Evolutionary conservation across 345 rosid species (phyloP).

Genomic region (Syzygium aromaticum): DNA sequence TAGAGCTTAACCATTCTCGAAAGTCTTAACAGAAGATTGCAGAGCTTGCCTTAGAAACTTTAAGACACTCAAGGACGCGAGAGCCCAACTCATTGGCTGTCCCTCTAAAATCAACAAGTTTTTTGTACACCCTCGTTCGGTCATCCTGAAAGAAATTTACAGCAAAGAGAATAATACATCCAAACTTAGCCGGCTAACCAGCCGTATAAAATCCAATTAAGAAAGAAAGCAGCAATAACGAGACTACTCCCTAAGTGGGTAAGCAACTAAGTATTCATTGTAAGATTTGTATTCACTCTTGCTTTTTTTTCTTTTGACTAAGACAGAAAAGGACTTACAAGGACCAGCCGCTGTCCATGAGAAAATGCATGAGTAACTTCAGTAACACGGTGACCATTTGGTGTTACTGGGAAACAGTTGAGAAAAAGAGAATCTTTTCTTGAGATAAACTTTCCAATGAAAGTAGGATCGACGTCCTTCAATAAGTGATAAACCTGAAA

Average conservation of each 20-base stretch:
- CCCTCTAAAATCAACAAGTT: constrained; percentile 65
- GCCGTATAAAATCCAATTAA: not conserved
- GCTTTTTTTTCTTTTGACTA: not conserved
- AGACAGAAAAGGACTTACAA: constrained; percentile 39
- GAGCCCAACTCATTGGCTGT: constrained; percentile 53
- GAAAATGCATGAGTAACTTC: constrained; percentile 52
- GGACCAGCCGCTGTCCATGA: constrained; percentile 43
- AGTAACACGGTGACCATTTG: constrained; percentile 79
- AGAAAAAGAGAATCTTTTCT: constrained; percentile 31
- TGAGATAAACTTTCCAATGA: constrained; percentile 35
- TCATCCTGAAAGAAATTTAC: constrained; percentile 46
- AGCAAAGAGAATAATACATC: not conserved
- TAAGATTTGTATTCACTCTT: not conserved
- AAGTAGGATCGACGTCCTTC: constrained; percentile 44
- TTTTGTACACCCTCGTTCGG: constrained; percentile 66
- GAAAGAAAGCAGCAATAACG: not conserved
- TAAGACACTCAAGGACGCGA: constrained; percentile 65
- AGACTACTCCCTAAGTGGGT: not conserved
- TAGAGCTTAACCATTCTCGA: not conserved
- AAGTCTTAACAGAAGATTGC: not conserved
- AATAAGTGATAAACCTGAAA: constrained; percentile 52
- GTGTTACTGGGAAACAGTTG: constrained; percentile 65
- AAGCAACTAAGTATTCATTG: not conserved
- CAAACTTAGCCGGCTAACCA: not conserved
- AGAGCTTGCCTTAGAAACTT: constrained; percentile 67